Evolutionary conservation across 768 basidiomycete genomes (phyloP).

Genomic region (Chalciporus piperatus): DNA sequence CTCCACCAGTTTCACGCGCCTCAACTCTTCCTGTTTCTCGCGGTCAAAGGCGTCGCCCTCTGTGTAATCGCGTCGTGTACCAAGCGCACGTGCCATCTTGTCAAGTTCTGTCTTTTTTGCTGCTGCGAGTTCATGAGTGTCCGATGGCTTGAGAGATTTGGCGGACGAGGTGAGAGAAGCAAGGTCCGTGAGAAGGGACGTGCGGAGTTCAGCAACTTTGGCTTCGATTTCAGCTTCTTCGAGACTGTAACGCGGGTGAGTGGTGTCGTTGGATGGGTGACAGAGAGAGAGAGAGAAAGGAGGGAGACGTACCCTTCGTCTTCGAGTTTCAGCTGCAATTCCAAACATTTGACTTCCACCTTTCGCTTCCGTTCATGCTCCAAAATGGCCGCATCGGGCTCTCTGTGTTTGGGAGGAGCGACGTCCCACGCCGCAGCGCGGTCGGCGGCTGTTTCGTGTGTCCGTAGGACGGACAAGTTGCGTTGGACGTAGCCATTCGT

Average conservation of each 20-base stretch:
- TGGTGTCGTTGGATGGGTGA: background rate
- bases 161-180: conserved; percentile 48
- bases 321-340: conserved; percentile 84
- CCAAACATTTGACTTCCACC: conserved; percentile 90
- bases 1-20: conserved; percentile 58
- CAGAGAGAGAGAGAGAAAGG: background rate
- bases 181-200: conserved; percentile 63
- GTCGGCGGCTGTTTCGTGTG: conserved; percentile 69
- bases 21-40: conserved; percentile 88
- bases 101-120: conserved; percentile 88
- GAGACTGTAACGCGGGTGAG: conserved; percentile 39
- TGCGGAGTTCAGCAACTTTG: conserved; percentile 72
- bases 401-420: conserved; percentile 83
- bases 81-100: conserved; percentile 84
- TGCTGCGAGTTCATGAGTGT: conserved; percentile 88
- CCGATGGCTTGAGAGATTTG: conserved; percentile 67
- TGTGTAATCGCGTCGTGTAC: conserved; percentile 75
- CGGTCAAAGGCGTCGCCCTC: conserved; percentile 94
- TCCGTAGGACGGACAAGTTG: conserved; percentile 78
- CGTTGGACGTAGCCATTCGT: conserved; percentile 92
- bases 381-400: conserved; percentile 89
- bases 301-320: conserved; percentile 71
- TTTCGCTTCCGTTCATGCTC: conserved; percentile 95
- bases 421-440: conserved; percentile 76
- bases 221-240: conserved; percentile 78